These are phyloP conservation scores for Puccinia polysora DNA, from an alignment of 1,284 basidiomycete genomes.

Conservation along the genomic window DNA sequence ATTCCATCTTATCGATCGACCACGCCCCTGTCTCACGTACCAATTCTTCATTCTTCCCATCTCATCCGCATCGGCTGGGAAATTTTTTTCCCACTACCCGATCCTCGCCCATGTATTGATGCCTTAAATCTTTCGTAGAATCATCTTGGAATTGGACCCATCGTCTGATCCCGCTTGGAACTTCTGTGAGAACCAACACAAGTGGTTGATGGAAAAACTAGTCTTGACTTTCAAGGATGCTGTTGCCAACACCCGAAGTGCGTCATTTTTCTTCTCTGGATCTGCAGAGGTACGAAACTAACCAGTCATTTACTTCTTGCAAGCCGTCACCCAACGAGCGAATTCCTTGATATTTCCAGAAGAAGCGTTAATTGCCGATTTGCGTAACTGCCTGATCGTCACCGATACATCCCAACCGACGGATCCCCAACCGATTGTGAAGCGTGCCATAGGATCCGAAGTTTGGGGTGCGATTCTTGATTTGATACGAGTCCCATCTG, in stretches of 20 bases:
- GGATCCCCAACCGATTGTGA: conserved; percentile 52
- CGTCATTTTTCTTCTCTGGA: conserved; percentile 58
- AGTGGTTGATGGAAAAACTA: conserved; percentile 75
- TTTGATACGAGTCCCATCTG: conserved; percentile 58
- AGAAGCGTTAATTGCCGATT: conserved; percentile 46
- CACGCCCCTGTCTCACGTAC: not conserved
- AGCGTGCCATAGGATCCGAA: conserved; percentile 63
- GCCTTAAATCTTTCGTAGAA: conserved; percentile 29
- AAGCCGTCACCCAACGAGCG: conserved; percentile 57
- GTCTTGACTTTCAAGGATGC: conserved; percentile 63
- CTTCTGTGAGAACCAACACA: conserved; percentile 89
- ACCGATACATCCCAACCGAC: conserved; percentile 47
- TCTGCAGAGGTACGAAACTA: conserved; percentile 55
- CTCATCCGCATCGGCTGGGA: not conserved
- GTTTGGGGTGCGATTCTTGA: conserved; percentile 76
- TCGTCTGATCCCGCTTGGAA: conserved; percentile 83
- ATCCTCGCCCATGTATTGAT: too few species aligned
- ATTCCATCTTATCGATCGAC: too few species aligned
- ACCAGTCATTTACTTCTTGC: conserved; percentile 62
- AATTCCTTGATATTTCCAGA: conserved; percentile 47
- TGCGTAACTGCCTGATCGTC: conserved; percentile 29
- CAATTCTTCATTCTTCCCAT: not conserved
- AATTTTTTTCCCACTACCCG: conserved; percentile 21
- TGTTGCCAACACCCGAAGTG: conserved; percentile 61
- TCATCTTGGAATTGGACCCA: conserved; percentile 71